phyloP scores from a whole-genome alignment of 345 rosid species.

The Brassica juncea region DNA sequence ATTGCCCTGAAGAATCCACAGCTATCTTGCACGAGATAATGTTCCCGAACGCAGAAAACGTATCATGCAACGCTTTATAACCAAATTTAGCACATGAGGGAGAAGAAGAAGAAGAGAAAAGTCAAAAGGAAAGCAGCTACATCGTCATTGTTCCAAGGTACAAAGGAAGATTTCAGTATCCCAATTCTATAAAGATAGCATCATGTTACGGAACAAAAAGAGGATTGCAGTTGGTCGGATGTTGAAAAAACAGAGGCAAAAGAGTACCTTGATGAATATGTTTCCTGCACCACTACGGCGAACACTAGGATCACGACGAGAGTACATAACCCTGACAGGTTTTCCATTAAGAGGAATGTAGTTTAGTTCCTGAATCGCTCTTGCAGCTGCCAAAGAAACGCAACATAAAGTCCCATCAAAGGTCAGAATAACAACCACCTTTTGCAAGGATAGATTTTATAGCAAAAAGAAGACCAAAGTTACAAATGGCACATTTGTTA shows the following conservation, averaged over 20 bases:
- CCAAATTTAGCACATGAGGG: neutral
- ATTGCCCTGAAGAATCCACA: constrained; percentile 79
- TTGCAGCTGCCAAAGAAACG: constrained; percentile 61
- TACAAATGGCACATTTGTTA: neutral
- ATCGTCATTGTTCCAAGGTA: neutral
- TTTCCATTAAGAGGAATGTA: constrained; percentile 75
- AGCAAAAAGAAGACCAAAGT: neutral
- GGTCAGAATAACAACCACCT: neutral
- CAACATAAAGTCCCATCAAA: constrained; percentile 7
- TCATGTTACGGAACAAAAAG: neutral
- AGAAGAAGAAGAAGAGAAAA: neutral
- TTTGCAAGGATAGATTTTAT: neutral
- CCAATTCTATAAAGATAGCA: neutral
- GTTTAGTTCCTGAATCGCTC: constrained; percentile 80
- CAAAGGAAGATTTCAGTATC: neutral
- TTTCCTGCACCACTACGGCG: constrained; percentile 95
- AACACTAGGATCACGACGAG: constrained; percentile 73
- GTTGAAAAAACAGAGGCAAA: neutral
- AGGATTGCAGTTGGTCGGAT: neutral
- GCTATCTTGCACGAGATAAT: constrained; percentile 93
- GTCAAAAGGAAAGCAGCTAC: constrained; percentile 2
- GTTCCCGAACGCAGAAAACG: constrained; percentile 78
- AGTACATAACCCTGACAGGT: constrained; percentile 81
- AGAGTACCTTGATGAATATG: constrained; percentile 78
- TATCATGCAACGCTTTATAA: constrained; percentile 69